These are phyloP conservation scores for Tuber calosporum DNA, from an alignment of 495 filamentous ascomycete species.

Conservation along the genomic window DNA sequence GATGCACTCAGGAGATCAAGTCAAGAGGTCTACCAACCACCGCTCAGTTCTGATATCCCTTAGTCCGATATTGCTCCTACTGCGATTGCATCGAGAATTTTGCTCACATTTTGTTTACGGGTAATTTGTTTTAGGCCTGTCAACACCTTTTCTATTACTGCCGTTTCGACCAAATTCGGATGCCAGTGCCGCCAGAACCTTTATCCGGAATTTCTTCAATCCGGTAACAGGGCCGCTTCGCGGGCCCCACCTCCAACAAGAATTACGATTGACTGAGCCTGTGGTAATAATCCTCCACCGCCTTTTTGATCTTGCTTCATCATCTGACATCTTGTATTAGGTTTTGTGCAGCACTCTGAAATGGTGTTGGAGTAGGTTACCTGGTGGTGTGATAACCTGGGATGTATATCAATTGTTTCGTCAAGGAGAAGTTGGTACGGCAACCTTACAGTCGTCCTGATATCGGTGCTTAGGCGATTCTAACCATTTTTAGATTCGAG, in stretches of 20 bases:
- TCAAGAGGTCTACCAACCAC: conserved; percentile 66
- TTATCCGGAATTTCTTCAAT: conserved; percentile 90
- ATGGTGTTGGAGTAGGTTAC: conserved; percentile 96
- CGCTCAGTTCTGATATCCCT: conserved; percentile 9
- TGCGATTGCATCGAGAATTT: conserved; percentile 8
- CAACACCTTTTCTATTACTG: conserved; percentile 82
- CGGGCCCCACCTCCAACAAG: conserved; percentile 68
- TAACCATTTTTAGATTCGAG: conserved; percentile 65
- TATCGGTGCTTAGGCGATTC: conserved; percentile 1
- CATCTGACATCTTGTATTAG: conserved; percentile 47
- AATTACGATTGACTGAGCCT: conserved; percentile 86
- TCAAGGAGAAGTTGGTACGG: conserved; percentile 81
- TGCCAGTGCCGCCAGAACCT: conserved; percentile 79
- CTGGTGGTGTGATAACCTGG: conserved; percentile 91
- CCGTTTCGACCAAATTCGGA: conserved; percentile 91
- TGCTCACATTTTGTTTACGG: conserved; percentile 23
- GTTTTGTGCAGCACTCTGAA: conserved; percentile 90
- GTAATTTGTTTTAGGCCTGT: conserved; percentile 29
- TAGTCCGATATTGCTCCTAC: conserved; percentile 9
- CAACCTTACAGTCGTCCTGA: conserved; percentile 15
- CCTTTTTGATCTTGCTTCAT: conserved; percentile 19
- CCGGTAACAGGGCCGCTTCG: conserved; percentile 47
- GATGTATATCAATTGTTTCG: conserved; percentile 94
- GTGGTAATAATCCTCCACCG: conserved; percentile 55
- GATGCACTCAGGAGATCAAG: conserved; percentile 86